Percentiles rank a stretch among this genome's conserved stretches.
Evolutionary conservation across 202 grass and related monocot species (phyloP).

Genomic region (Digitaria exilis): DNA sequence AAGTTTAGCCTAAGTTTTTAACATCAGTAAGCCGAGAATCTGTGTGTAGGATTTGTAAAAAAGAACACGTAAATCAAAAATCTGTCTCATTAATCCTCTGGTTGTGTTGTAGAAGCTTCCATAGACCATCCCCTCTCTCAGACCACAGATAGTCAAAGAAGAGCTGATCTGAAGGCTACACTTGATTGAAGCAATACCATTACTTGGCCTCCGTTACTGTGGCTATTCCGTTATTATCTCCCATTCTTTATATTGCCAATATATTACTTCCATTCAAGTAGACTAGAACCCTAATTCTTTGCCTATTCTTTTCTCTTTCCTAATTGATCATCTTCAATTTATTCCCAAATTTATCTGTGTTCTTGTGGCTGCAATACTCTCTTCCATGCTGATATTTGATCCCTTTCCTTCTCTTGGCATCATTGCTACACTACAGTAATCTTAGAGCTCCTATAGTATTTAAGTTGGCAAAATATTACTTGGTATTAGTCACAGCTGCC

Average conservation of each 20-base stretch:
- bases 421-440: conserved; percentile 13
- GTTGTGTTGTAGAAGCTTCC: no score
- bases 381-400: conserved; percentile 22
- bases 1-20: not conserved
- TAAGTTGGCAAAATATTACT: conserved; percentile 27
- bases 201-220: not conserved
- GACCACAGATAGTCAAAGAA: no score
- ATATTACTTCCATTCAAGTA: not conserved
- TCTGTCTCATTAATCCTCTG: not conserved
- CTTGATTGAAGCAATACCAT: not conserved
- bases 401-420: conserved; percentile 17
- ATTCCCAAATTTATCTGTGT: conserved; percentile 18
- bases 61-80: not conserved
- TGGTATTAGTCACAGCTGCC: conserved; percentile 21
- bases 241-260: not conserved
- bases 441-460: conserved; percentile 13
- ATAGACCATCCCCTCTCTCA: no score
- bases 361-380: not conserved
- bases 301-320: not conserved
- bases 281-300: not conserved
- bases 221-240: not conserved
- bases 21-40: not conserved
- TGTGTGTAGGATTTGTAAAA: not conserved
- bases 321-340: not conserved
- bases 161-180: not conserved